These are phyloP conservation scores for Collariella sp. DNA, from an alignment of 495 filamentous ascomycete species.

Conservation along the genomic window DNA sequence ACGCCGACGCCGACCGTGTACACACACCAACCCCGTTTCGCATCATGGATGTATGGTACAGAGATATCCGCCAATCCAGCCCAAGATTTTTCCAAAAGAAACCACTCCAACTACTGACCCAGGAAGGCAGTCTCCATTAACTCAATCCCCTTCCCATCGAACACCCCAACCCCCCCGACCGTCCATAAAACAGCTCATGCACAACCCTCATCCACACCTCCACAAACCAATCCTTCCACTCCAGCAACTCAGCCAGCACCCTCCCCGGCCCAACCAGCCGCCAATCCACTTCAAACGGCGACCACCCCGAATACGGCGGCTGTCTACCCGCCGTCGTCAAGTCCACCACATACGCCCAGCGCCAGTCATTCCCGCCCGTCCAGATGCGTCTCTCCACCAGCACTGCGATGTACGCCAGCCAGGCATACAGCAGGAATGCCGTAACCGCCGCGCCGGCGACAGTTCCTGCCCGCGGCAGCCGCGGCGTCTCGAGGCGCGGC, in stretches of 20 bases:
- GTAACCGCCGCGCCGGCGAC: constrained; percentile 4
- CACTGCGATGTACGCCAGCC: constrained; percentile 13
- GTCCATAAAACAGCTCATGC: background rate
- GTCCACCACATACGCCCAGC: constrained; percentile 11
- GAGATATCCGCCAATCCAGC: too few species aligned
- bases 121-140: too few species aligned
- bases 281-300: constrained; percentile 11
- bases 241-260: background rate
- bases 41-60: too few species aligned
- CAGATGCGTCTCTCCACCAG: constrained; percentile 15
- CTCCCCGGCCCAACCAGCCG: constrained; percentile 5
- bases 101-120: too few species aligned
- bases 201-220: too few species aligned
- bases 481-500: background rate
- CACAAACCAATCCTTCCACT: background rate
- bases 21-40: too few species aligned
- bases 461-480: background rate
- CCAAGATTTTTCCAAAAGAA: too few species aligned
- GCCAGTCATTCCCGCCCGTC: constrained; percentile 14
- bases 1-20: too few species aligned
- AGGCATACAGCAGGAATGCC: background rate
- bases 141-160: background rate
- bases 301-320: constrained; percentile 11
- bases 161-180: background rate
- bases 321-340: background rate